phyloP scores from a whole-genome alignment of 768 basidiomycete species.

The Amanita molliuscula region DNA sequence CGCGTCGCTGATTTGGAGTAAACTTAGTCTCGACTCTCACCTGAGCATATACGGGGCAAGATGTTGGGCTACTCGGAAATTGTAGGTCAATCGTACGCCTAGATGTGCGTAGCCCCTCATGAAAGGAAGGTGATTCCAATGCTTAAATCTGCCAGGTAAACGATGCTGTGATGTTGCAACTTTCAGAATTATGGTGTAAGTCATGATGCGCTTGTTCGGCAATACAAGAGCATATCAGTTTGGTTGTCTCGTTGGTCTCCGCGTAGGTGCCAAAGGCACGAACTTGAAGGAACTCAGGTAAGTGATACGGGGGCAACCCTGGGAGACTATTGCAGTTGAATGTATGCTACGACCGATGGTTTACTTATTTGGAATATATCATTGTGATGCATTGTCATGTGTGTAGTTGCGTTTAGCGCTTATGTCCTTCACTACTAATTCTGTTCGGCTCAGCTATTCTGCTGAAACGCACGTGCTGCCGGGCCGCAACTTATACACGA shows the following conservation, averaged over 20 bases:
- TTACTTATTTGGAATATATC: neutral
- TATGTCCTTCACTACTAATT: neutral
- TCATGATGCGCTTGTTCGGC: neutral
- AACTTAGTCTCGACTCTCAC: slow-evolving; percentile 15
- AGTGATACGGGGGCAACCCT: neutral
- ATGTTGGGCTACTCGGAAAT: slow-evolving; percentile 46
- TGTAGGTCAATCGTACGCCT: slow-evolving; percentile 12
- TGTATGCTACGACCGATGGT: neutral
- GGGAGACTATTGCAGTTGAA: neutral
- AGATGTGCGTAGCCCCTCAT: neutral
- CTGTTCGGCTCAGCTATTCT: neutral
- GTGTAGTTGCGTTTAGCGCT: neutral
- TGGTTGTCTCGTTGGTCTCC: neutral
- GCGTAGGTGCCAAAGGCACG: neutral
- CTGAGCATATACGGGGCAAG: slow-evolving; percentile 47
- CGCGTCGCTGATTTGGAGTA: neutral
- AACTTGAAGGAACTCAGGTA: neutral
- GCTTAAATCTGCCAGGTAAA: neutral
- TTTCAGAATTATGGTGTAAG: no score
- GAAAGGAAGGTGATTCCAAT: neutral
- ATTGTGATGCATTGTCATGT: neutral
- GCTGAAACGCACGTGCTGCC: neutral
- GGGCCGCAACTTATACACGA: no score
- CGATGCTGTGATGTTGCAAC: neutral
- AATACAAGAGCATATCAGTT: neutral